Percentiles rank a stretch among this genome's conserved stretches.
Conservation (phyloP, 1,139 yeast species). For the Nakaseomyces delphensis region DNA sequence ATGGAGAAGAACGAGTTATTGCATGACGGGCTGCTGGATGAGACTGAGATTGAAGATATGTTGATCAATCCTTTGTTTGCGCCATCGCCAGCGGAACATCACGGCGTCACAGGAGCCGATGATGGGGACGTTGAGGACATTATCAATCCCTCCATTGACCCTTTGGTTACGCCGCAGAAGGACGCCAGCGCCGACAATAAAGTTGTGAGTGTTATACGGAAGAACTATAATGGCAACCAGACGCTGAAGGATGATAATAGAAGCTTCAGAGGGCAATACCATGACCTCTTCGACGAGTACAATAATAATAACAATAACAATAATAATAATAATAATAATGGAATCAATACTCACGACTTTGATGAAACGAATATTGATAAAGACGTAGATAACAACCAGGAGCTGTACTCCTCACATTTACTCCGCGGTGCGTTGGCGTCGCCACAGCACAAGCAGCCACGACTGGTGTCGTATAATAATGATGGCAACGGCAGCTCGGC, state of each 20-base stretch:
- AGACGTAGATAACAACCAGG: slow-evolving; percentile 2
- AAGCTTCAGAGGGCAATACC: neutral
- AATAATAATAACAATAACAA: neutral
- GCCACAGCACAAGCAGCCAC: neutral
- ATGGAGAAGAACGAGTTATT: slow-evolving; percentile 7
- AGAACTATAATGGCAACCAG: neutral
- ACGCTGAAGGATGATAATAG: neutral
- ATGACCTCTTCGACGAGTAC: slow-evolving; percentile 1
- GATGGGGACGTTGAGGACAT: slow-evolving; percentile 21
- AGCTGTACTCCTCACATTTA: slow-evolving; percentile 1
- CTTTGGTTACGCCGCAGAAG: slow-evolving; percentile 2
- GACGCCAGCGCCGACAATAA: neutral
- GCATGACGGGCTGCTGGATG: slow-evolving; percentile 11
- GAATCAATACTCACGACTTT: neutral
- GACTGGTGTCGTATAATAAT: neutral
- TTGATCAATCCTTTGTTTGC: slow-evolving; percentile 9
- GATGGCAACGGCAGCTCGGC: neutral
- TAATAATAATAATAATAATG: neutral
- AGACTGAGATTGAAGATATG: slow-evolving; percentile 23
- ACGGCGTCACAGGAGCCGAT: neutral
- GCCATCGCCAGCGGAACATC: neutral
- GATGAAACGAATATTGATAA: neutral
- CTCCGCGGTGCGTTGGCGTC: slow-evolving; percentile 3
- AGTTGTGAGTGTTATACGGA: slow-evolving; percentile 3
- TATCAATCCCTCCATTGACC: slow-evolving; percentile 20